Conservation (phyloP, 139 green algal genomes). For the Picochlorum sp. region DNA sequence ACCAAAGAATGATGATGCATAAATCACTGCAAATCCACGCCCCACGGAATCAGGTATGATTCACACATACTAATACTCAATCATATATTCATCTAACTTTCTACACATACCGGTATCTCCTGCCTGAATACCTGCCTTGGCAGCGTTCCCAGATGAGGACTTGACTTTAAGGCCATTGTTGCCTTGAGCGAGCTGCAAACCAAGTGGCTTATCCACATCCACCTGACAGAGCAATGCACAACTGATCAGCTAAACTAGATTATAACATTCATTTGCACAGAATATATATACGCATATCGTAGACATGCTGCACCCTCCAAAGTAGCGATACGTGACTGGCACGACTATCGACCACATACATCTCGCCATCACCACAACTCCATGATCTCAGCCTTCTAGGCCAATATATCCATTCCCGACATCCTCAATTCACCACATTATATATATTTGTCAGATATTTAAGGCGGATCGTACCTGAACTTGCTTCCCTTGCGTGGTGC, state of each 20-base stretch:
- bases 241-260: no score
- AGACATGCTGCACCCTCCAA: no score
- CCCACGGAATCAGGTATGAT: constrained; percentile 13
- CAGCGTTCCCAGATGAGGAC: constrained; percentile 73
- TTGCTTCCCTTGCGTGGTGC: not conserved
- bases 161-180: constrained; percentile 64
- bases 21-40: no score
- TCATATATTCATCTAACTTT: not conserved
- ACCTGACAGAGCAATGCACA: no score
- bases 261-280: no score
- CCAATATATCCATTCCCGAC: not conserved
- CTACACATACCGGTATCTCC: no score
- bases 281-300: no score
- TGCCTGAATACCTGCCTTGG: constrained; percentile 75
- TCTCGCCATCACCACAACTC: not conserved
- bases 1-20: constrained; percentile 89
- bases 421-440: no score
- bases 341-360: no score
- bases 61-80: not conserved
- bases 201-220: constrained; percentile 84
- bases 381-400: not conserved
- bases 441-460: not conserved
- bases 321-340: no score
- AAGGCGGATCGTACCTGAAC: not conserved
- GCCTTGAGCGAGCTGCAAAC: constrained; percentile 55